Evolutionary conservation across 2,329 filamentous ascomycete genomes (phyloP), one percentile per base, ranked within the genome.

Genomic region (Fusarium sp.): DNA sequence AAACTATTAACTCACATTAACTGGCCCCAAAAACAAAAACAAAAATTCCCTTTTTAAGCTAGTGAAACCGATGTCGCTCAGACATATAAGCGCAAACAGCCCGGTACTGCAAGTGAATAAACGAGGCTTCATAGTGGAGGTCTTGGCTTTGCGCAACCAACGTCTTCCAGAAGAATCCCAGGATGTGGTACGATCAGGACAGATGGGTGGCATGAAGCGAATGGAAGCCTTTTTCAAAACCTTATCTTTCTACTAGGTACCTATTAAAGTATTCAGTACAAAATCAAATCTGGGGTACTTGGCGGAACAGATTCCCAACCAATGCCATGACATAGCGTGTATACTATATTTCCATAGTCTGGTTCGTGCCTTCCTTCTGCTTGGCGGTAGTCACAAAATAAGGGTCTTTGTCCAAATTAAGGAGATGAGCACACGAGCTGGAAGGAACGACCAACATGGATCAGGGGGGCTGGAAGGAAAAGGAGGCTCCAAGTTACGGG

Each of bases 221-320:
- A 62, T 57, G 60, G 60, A 63, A 45, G 47, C 28, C 15, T 55
- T 31, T 47, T 46, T 20, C 7, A 45, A 54, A 69, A 53, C 66
- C 44, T 55, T 53, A 37, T 46, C 34, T 37, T 30, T 16, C 30
- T 30, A 30, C 30, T 10, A n/a, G n/a, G n/a, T n/a, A 8, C 30
- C 8, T 20, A 26, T 30, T 23, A 37, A 38, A 62, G n/a, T 26
- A 20, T 31, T 16, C 53, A 23, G 13, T 18, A 57, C 26, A 38
- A 67, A 62, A 40, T 45, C 16, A 60, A 70, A 70, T 38, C 62
- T 50, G 67, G 67, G 67, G 63, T 68, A 65, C 16, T 34, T 44
- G 20, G 26, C 53, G 36, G 28, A 34, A 33, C 30, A 15, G 34
- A 31, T 50, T 16, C 28, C n/a, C 8, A 31, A 41, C 61, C 66